A percentile compares a stretch with the other conserved stretches of the same genome.
Evolutionary conservation across 1,139 yeast species (phyloP).

Genomic region (Kluyveromyces sp.): DNA sequence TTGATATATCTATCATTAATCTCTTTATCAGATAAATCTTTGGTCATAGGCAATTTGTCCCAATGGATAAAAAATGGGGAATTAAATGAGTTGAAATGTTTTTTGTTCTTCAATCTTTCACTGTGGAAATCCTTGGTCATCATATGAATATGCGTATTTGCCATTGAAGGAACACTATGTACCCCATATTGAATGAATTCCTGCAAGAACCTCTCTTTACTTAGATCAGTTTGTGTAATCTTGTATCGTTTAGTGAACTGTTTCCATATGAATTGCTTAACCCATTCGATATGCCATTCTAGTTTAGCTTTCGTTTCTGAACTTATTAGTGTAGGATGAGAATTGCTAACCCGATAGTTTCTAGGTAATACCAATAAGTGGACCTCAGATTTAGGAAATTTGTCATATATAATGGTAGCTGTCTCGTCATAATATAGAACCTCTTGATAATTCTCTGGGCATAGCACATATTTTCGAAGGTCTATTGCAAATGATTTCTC

Average conservation of each 20-base stretch:
- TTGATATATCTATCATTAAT: slow-evolving; percentile 30
- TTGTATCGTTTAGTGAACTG: slow-evolving; percentile 27
- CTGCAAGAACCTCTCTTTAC: slow-evolving; percentile 26
- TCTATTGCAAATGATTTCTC: slow-evolving; percentile 5
- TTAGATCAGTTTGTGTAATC: slow-evolving; percentile 11
- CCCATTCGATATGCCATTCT: slow-evolving; percentile 36
- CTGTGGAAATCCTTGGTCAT: slow-evolving; percentile 59
- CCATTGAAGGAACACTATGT: slow-evolving; percentile 64
- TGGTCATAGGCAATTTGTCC: slow-evolving; percentile 34
- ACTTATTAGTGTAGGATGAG: slow-evolving; percentile 47
- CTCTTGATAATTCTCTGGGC: slow-evolving; percentile 1
- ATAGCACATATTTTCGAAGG: slow-evolving; percentile 2
- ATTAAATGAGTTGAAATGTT: slow-evolving; percentile 66
- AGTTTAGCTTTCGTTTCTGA: slow-evolving; percentile 32
- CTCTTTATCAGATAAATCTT: slow-evolving; percentile 13
- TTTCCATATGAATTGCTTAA: slow-evolving; percentile 36
- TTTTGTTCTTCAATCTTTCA: slow-evolving; percentile 46
- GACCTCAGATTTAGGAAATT: slow-evolving; percentile 54
- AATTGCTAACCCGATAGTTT: slow-evolving; percentile 32
- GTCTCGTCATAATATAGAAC: slow-evolving; percentile 40
- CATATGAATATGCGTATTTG: slow-evolving; percentile 65
- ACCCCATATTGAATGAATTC: slow-evolving; percentile 52
- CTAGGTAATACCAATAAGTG: slow-evolving; percentile 62
- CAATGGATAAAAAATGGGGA: slow-evolving; percentile 57
- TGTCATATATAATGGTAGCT: slow-evolving; percentile 52